Base-by-base conservation (phyloP, 306 rosid species). In the Citrullus amarus region DNA sequence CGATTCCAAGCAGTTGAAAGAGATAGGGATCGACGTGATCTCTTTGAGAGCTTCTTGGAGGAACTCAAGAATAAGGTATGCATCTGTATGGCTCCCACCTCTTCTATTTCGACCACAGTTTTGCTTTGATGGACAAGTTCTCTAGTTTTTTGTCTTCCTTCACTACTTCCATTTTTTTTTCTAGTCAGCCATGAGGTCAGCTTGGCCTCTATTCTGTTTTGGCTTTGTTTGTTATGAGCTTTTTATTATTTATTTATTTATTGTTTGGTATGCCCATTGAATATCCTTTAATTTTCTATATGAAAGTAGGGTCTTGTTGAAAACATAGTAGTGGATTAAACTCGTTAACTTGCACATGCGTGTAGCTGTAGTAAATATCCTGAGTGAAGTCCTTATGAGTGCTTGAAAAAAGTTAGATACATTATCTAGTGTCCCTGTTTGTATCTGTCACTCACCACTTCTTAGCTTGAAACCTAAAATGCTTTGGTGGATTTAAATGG, bases 1-100 rank as follows among this genome's bases (percentile, higher is more conserved):
- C 93, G 98, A 17, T 93, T 89, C 83, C 91, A 84, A 83, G 96
- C 96, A 58, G 85, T 93, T 63, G 98, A 93, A 62, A 91, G 97
- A 79, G 97, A 92, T 58, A 87, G 97, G 85, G 97, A 93, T 68
- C 91, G 98, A 54, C 88, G 86, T 82, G 98, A 93, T 71, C 77
- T 93, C 79, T 89, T 88, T 84, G 98, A 92, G 13, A 88, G 61
- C 89, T 86, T 85, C 84, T 44, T 92, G 83, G 96, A 86, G 86
- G 97, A 92, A 83, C 91, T 93, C 39, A 41, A 53, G 43, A 84
- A 85, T 86, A 90, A 89, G 96, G 98, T 71, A 71, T 25, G 10
- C 13, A 44, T 87, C 86, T 62, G 76, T 38, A 75, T 81, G 58
- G 78, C 70, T 79, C 68, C 69, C 80, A 51, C 20, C 15, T 83